A percentile compares a stretch with the other conserved stretches of the same genome.
These are phyloP conservation scores for Boletus vermiculosoides DNA, from an alignment of 768 basidiomycete species.

Conservation along the genomic window DNA sequence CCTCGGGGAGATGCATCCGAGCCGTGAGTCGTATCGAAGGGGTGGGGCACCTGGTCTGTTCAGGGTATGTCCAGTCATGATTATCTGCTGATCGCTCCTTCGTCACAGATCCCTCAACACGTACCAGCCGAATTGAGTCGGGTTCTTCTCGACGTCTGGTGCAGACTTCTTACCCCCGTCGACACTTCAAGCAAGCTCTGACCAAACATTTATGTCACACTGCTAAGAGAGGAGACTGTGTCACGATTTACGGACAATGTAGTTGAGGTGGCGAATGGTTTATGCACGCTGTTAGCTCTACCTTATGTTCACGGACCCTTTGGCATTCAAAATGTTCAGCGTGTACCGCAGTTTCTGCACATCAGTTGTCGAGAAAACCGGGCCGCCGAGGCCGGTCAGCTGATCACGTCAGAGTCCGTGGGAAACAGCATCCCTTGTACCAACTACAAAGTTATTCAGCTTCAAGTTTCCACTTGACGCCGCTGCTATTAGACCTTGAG, in stretches of 20 bases:
- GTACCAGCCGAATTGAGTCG: slow-evolving; percentile 26
- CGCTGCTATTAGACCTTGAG: neutral
- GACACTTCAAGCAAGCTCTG: slow-evolving; percentile 16
- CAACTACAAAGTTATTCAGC: neutral
- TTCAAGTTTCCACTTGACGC: neutral
- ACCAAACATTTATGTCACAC: neutral
- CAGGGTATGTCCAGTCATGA: no score
- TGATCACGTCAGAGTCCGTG: neutral
- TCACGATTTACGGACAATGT: neutral
- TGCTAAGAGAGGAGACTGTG: neutral
- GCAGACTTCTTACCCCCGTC: neutral
- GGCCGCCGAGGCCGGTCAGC: no score
- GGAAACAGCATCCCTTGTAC: neutral
- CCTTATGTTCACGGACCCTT: neutral
- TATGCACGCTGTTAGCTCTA: neutral
- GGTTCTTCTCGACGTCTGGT: slow-evolving; percentile 26
- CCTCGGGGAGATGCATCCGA: slow-evolving; percentile 24
- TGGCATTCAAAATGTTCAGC: neutral
- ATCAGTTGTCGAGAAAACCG: neutral
- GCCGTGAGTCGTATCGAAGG: slow-evolving; percentile 25
- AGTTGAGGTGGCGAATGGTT: neutral
- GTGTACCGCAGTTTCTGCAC: neutral
- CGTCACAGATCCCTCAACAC: slow-evolving; percentile 28
- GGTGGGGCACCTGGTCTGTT: slow-evolving; percentile 35
- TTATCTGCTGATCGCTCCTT: neutral